Base-by-base conservation (phyloP, 1,284 basidiomycete genomes). In the Xerocomus minutiporus region DNA sequence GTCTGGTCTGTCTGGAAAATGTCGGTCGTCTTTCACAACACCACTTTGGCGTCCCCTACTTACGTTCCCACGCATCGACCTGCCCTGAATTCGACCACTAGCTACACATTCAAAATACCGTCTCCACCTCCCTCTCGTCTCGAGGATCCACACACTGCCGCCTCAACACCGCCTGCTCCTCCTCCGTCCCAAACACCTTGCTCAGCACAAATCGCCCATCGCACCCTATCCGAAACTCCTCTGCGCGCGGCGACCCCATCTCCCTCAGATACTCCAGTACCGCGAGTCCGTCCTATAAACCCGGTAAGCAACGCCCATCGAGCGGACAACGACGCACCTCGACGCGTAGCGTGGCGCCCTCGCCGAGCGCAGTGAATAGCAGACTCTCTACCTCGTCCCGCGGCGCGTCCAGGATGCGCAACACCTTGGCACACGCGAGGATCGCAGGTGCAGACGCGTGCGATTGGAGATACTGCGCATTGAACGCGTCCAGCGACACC, bases 391-490 rank as follows among this genome's bases (percentile, higher is more conserved):
- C 74, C 55, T 87, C 84, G 26, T 77, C 76, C 34, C 66, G 58
- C 4, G 82, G 74, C 0, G 77, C 71, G 2, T 74, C 73, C 29
- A 89, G 66, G 7, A 67, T 59, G 3, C 65, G 69, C 34, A 77
- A 71, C 2, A 75, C 84, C 63, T 78, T 75, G 3, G 88, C 88
- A 36, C 76, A 75, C 1, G 80, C 83, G 13, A 94, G 71, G 38
- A 88, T 72, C 1, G 82, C 81, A 3, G 62, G 59, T 0, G 80
- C 73, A 28, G 76, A 76, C 1, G 81, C 73, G 52, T 84, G 76
- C 23, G 67, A 75, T 67, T 93, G 90, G 12, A 91, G 74, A 59
- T 85, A 91, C 56, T 88, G 82, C 8, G 85, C 81, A 62, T 90
- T 93, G 71, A 80, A 86, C 0, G 76, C 78, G 39, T 87, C 83